Evolutionary conservation across 2,329 filamentous ascomycete species (phyloP).

Genomic region (Lecanicillium sp.): DNA sequence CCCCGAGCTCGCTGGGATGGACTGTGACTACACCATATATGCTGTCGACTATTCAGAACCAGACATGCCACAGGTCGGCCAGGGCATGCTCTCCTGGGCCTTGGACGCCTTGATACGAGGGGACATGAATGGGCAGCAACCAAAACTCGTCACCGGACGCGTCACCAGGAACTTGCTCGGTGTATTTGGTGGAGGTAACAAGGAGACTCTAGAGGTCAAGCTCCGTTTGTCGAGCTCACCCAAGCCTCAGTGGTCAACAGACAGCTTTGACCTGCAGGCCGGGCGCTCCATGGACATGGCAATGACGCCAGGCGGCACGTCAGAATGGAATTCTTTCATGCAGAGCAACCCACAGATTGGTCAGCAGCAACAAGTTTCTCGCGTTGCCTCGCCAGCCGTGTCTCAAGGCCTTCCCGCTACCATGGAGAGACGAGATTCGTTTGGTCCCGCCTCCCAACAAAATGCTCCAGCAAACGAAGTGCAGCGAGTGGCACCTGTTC

Average conservation of each 20-base stretch:
- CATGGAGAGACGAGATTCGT: conserved; percentile 18
- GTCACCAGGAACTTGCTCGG: conserved; percentile 81
- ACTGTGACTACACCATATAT: conserved; percentile 89
- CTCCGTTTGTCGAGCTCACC: conserved; percentile 75
- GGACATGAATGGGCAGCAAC: conserved; percentile 42
- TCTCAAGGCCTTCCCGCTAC: conserved; percentile 20
- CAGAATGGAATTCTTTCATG: conserved; percentile 71
- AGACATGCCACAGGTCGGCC: conserved; percentile 85
- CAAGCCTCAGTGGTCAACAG: conserved; percentile 34
- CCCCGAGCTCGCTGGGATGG: conserved; percentile 67
- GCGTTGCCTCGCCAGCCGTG: conserved; percentile 28
- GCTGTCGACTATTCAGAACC: conserved; percentile 94
- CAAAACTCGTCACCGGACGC: conserved; percentile 76
- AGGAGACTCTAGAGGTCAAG: conserved; percentile 88
- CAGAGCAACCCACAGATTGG: conserved; percentile 56
- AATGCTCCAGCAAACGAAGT: conserved; percentile 19
- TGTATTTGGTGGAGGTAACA: conserved; percentile 72
- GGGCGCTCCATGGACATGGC: too few relatives aligned
- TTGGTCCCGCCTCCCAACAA: conserved; percentile 14
- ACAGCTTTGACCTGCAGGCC: conserved; percentile 21
- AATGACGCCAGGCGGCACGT: conserved; percentile 50
- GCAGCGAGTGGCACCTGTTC: conserved; percentile 26
- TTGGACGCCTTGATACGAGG: conserved; percentile 38
- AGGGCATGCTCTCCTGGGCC: conserved; percentile 87
- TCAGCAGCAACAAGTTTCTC: conserved; percentile 25